phyloP scores from a whole-genome alignment of 257 asterid species.

The Plantago major region DNA sequence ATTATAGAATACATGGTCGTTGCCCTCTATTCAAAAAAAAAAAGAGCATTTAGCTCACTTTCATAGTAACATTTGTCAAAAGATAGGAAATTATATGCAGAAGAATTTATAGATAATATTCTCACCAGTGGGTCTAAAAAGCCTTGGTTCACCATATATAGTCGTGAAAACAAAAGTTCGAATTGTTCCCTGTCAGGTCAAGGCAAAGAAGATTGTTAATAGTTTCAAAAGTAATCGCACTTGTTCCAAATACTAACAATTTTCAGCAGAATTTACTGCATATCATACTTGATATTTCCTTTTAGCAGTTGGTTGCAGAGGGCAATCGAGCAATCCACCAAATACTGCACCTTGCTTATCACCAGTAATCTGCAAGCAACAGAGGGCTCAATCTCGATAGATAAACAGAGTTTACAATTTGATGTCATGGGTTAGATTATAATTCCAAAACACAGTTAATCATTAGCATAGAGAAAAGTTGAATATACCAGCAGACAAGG shows the following conservation, averaged over 20 bases:
- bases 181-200: constrained; percentile 62
- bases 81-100: background rate
- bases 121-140: constrained; percentile 91
- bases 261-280: constrained; percentile 9
- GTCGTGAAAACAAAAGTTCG: constrained; percentile 93
- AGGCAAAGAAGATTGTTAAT: constrained; percentile 15
- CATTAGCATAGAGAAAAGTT: background rate
- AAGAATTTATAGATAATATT: constrained; percentile 5
- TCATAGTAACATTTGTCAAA: background rate
- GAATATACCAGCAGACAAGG: constrained; percentile 78
- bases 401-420: background rate
- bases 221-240: constrained; percentile 1
- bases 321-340: constrained; percentile 95
- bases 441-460: background rate
- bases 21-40: background rate
- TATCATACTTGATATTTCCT: constrained; percentile 76
- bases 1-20: background rate
- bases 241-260: background rate
- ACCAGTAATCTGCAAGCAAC: constrained; percentile 67
- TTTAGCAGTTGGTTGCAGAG: constrained; percentile 74
- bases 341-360: constrained; percentile 90
- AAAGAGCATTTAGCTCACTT: background rate
- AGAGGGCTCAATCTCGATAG: background rate
- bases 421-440: no score
- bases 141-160: constrained; percentile 82